Conservation (phyloP, 306 rosid genomes). For the Cicer arietinum region DNA sequence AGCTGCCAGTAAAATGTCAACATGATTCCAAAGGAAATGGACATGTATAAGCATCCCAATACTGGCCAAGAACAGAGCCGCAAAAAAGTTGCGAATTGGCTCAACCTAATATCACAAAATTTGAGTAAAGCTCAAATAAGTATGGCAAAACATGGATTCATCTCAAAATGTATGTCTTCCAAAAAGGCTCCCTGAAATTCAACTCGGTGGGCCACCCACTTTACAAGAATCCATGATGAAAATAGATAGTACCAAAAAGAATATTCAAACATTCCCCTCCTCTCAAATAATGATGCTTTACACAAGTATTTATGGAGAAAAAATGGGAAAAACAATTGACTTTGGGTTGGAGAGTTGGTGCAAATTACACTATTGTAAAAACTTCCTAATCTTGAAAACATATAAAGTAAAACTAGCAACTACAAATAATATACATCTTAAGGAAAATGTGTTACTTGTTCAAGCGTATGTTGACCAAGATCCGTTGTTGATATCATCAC, state of each 20-base stretch:
- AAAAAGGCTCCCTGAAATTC: conserved; percentile 36
- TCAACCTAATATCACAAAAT: conserved; percentile 72
- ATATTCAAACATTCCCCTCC: conserved; percentile 19
- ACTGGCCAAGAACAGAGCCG: conserved; percentile 97
- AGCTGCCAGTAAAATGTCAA: conserved; percentile 93
- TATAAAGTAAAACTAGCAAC: conserved; percentile 29
- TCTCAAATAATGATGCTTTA: conserved; percentile 18
- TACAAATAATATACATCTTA: conserved; percentile 34
- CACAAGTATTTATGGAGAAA: conserved; percentile 19
- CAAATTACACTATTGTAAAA: conserved; percentile 37
- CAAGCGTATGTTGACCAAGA: conserved; percentile 98
- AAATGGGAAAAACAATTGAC: background rate
- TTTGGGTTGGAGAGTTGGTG: conserved; percentile 32
- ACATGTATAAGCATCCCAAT: conserved; percentile 98
- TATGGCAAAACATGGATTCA: conserved; percentile 38
- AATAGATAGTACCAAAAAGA: conserved; percentile 27
- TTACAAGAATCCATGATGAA: conserved; percentile 30
- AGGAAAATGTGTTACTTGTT: conserved; percentile 66
- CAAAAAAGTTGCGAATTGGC: conserved; percentile 93
- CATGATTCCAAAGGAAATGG: conserved; percentile 97
- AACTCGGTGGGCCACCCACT: conserved; percentile 19
- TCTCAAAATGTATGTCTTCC: conserved; percentile 31
- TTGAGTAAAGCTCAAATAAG: conserved; percentile 47
- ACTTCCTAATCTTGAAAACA: conserved; percentile 39
- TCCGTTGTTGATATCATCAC: conserved; percentile 99